Conservation (phyloP, 306 rosid genomes). For the Cucurbita moschata region DNA sequence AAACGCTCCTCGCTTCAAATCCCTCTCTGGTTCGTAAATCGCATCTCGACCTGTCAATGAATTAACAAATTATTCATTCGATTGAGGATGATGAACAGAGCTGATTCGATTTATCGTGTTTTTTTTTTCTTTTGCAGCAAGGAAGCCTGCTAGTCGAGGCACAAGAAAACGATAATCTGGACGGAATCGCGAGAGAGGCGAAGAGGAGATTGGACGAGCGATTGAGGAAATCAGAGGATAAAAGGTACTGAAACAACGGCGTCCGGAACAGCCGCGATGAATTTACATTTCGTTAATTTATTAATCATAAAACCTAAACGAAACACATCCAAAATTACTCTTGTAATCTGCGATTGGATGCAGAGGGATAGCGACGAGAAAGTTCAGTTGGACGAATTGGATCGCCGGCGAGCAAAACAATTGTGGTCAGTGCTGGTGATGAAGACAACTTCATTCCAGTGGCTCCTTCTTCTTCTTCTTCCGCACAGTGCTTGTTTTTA, state of each 20-base stretch:
- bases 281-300: not conserved
- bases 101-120: not conserved
- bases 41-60: not conserved
- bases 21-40: slow-evolving; percentile 19
- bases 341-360: not conserved
- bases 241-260: slow-evolving; percentile 3
- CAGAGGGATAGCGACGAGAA: not conserved
- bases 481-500: too few relatives aligned
- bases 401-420: not conserved
- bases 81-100: too few relatives aligned
- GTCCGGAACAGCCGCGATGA: not conserved
- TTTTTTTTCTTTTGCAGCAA: slow-evolving; percentile 8
- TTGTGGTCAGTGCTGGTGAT: not conserved
- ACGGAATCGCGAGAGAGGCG: slow-evolving; percentile 48
- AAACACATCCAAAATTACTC: not conserved
- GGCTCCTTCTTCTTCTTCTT: not conserved
- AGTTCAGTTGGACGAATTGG: not conserved
- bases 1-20: slow-evolving; percentile 21
- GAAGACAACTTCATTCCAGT: not conserved
- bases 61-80: not conserved
- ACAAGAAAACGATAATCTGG: slow-evolving; percentile 37
- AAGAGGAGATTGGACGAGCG: slow-evolving; percentile 58
- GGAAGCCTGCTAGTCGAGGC: slow-evolving; percentile 19
- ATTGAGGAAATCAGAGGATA: slow-evolving; percentile 20
- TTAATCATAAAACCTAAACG: too few relatives aligned